These are phyloP conservation scores for Podospora pseudopauciseta DNA, from an alignment of 495 filamentous ascomycete genomes.

Conservation along the genomic window DNA sequence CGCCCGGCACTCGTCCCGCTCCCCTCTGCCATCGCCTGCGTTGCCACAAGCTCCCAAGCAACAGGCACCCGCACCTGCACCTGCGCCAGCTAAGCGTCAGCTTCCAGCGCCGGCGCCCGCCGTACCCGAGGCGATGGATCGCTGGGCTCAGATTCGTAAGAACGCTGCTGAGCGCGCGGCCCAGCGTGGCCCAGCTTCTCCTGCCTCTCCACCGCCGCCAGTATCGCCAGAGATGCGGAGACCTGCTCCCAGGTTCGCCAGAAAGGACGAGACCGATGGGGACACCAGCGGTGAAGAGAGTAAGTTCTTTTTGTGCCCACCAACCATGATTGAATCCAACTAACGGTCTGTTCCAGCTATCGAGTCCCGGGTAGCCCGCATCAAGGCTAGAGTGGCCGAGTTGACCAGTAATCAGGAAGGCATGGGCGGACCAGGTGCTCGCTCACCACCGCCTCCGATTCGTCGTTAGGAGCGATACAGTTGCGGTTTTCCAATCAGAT, in stretches of 20 bases:
- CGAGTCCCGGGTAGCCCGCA: conserved; percentile 91
- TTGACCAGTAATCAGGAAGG: conserved; percentile 65
- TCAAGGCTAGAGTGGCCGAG: conserved; percentile 95
- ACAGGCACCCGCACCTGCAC: conserved; percentile 23
- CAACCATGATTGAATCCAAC: conserved; percentile 13
- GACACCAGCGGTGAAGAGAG: conserved; percentile 96
- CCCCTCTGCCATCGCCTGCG: conserved; percentile 24
- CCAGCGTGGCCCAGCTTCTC: conserved; percentile 49
- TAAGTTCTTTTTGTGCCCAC: conserved; percentile 47
- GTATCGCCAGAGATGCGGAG: conserved; percentile 42
- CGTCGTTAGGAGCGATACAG: conserved; percentile 27
- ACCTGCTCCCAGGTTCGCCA: conserved; percentile 42
- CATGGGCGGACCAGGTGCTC: conserved; percentile 12
- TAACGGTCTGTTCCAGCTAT: conserved; percentile 61
- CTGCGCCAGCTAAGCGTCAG: conserved; percentile 16
- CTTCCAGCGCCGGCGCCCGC: conserved; percentile 1
- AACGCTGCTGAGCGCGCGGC: conserved; percentile 81
- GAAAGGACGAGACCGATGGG: conserved; percentile 60
- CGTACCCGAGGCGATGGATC: conserved; percentile 53
- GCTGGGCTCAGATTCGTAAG: conserved; percentile 94
- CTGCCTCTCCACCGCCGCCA: conserved; percentile 58
- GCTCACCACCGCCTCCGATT: conserved; percentile 21
- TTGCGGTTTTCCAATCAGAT: background rate
- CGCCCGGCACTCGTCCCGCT: conserved; percentile 31
- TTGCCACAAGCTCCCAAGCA: conserved; percentile 18